A percentile compares a stretch with the other conserved stretches of the same genome.
These are phyloP conservation scores for Lentinula aciculospora DNA, from an alignment of 768 basidiomycete genomes.

Conservation along the genomic window DNA sequence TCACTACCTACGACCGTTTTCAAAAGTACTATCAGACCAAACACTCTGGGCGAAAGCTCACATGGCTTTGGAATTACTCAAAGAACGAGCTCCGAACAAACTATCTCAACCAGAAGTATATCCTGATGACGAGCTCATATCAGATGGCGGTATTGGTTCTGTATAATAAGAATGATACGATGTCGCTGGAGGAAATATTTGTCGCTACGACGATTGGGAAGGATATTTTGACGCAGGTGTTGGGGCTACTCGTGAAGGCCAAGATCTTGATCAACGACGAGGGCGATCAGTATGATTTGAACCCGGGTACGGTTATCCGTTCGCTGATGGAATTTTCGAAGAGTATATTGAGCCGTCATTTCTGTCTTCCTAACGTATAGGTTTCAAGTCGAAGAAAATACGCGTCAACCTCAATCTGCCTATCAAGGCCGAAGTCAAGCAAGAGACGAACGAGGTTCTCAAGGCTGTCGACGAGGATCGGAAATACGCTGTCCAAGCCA, in stretches of 20 bases:
- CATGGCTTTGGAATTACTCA: constrained; percentile 98
- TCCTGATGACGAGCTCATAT: constrained; percentile 90
- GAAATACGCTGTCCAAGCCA: constrained; percentile 93
- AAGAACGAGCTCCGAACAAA: constrained; percentile 95
- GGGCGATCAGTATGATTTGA: constrained; percentile 86
- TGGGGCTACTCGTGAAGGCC: constrained; percentile 75
- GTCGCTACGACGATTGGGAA: constrained; percentile 77
- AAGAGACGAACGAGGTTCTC: constrained; percentile 82
- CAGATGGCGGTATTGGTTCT: constrained; percentile 92
- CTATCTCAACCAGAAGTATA: constrained; percentile 92
- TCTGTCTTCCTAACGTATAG: constrained; percentile 38
- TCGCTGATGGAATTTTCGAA: no score
- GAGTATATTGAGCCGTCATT: no score
- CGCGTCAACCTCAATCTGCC: constrained; percentile 87
- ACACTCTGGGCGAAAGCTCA: constrained; percentile 91
- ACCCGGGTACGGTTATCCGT: constrained; percentile 63
- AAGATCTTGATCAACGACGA: constrained; percentile 89
- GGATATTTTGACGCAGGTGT: constrained; percentile 70
- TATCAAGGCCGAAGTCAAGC: constrained; percentile 92
- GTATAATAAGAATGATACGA: constrained; percentile 87
- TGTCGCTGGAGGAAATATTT: constrained; percentile 75
- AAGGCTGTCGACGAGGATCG: constrained; percentile 97
- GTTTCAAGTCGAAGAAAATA: constrained; percentile 92
- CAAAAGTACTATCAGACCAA: constrained; percentile 90
- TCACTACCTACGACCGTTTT: constrained; percentile 86